Evolutionary conservation across 495 filamentous ascomycete genomes (phyloP).

Genomic region (Penicillium lividum): DNA sequence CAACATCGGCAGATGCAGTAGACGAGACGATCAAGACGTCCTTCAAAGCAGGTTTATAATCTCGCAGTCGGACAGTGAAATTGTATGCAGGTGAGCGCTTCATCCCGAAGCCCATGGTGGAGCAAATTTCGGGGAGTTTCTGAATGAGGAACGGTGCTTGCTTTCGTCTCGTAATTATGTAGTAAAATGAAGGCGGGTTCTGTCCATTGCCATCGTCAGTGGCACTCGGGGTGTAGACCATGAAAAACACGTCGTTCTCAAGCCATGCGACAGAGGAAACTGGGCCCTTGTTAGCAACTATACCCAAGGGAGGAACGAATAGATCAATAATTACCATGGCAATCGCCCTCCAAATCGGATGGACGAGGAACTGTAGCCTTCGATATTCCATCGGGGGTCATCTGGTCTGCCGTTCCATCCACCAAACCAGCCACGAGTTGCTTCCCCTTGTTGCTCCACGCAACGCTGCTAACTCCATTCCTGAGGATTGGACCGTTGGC

Average conservation of each 20-base stretch:
- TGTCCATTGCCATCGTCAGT: constrained; percentile 52
- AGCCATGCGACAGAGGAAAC: constrained; percentile 89
- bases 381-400: constrained; percentile 74
- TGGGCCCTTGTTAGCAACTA: constrained; percentile 34
- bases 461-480: constrained; percentile 75
- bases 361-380: constrained; percentile 81
- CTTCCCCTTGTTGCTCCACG: constrained; percentile 92
- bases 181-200: constrained; percentile 63
- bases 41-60: constrained; percentile 74
- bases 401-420: constrained; percentile 78
- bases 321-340: constrained; percentile 57
- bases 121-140: constrained; percentile 69
- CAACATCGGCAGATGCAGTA: constrained; percentile 75
- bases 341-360: constrained; percentile 61
- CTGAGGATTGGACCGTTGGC: constrained; percentile 67
- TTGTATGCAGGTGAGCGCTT: constrained; percentile 71
- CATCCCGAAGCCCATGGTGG: constrained; percentile 57
- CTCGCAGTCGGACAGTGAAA: constrained; percentile 69
- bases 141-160: constrained; percentile 63
- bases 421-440: constrained; percentile 86
- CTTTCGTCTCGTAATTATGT: constrained; percentile 69
- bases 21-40: constrained; percentile 81
- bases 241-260: constrained; percentile 81
- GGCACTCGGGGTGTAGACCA: constrained; percentile 67
- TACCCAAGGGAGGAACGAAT: neutral